phyloP scores from a whole-genome alignment of 1,284 basidiomycete species.

The Cutaneotrichosporon curvatum region DNA sequence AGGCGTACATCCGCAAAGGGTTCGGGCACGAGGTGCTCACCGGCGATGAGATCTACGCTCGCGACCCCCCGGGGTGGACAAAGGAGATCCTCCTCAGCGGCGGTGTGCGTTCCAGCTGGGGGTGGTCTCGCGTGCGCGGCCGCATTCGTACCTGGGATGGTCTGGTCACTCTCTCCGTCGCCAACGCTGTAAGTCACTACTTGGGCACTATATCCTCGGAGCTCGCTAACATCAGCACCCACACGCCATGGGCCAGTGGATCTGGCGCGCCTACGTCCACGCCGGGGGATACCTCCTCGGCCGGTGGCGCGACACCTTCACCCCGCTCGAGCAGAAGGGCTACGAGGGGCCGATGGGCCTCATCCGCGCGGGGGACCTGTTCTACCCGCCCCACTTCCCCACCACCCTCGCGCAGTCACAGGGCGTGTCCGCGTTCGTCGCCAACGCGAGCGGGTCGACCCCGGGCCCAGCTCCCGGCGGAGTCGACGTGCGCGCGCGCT shows the following conservation, averaged over 20 bases:
- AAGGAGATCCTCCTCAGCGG: constrained; percentile 46
- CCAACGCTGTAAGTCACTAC: constrained; percentile 1
- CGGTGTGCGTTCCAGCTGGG: constrained; percentile 32
- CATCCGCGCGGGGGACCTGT: constrained; percentile 34
- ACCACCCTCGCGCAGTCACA: constrained; percentile 16
- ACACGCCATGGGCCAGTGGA: constrained; percentile 35
- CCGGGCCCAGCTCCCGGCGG: background rate
- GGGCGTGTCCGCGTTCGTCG: constrained; percentile 2
- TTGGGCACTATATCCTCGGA: too few relatives aligned
- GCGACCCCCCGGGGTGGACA: constrained; percentile 40
- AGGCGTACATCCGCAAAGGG: constrained; percentile 24
- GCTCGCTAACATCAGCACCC: constrained; percentile 13
- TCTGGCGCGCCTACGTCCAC: constrained; percentile 44
- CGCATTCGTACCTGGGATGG: constrained; percentile 45
- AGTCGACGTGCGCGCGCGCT: background rate
- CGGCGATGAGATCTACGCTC: constrained; percentile 24
- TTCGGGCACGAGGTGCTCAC: constrained; percentile 35
- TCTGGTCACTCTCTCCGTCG: constrained; percentile 29
- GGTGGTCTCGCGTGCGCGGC: constrained; percentile 33
- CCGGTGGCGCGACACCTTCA: constrained; percentile 45
- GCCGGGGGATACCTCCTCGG: constrained; percentile 40
- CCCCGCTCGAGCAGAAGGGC: constrained; percentile 30
- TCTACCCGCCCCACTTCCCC: constrained; percentile 34
- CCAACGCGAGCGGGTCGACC: background rate
- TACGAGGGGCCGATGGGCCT: constrained; percentile 40